These are phyloP conservation scores for Ophiosphaerella herpotricha DNA, from an alignment of 2,329 filamentous ascomycete genomes.

Conservation along the genomic window DNA sequence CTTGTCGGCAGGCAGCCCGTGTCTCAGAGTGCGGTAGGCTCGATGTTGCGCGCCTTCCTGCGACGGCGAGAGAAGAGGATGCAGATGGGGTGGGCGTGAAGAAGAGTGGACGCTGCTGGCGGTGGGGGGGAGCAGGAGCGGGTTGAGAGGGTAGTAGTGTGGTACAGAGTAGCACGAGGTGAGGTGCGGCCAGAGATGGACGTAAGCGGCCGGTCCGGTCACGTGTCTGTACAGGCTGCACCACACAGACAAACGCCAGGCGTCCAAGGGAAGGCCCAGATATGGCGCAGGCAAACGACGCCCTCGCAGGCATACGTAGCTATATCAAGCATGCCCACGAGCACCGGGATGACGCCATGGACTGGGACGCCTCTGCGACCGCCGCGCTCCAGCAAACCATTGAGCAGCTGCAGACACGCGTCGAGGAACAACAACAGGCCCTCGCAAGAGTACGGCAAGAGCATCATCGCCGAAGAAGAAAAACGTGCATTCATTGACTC, in stretches of 20 bases:
- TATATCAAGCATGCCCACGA: slow-evolving; percentile 28
- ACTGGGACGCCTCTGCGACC: slow-evolving; percentile 49
- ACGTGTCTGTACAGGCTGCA: slow-evolving; percentile 11
- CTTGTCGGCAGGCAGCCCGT: slow-evolving; percentile 38
- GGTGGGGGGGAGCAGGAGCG: slow-evolving; percentile 14
- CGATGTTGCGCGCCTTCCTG: slow-evolving; percentile 24
- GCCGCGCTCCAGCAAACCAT: slow-evolving; percentile 69
- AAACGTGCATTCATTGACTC: slow-evolving; percentile 5
- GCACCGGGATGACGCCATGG: slow-evolving; percentile 40
- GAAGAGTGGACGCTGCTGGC: too few relatives aligned
- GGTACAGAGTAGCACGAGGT: slow-evolving; percentile 10
- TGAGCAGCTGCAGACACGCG: slow-evolving; percentile 64
- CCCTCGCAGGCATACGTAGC: slow-evolving; percentile 33
- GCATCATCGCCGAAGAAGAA: background rate
- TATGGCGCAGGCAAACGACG: slow-evolving; percentile 29
- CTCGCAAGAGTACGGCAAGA: slow-evolving; percentile 49
- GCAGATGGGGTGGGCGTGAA: slow-evolving; percentile 15
- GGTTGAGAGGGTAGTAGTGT: slow-evolving; percentile 1
- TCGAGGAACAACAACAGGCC: slow-evolving; percentile 54
- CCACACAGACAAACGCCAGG: background rate
- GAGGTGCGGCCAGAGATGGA: slow-evolving; percentile 24
- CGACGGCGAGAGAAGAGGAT: slow-evolving; percentile 16
- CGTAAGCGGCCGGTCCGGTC: slow-evolving; percentile 5
- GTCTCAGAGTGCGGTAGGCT: slow-evolving; percentile 26
- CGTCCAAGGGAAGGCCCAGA: background rate